A percentile compares a stretch with the other conserved stretches of the same genome.
Evolutionary conservation across 1,139 yeast species (phyloP).

Genomic region (Blastobotrys persicus): DNA sequence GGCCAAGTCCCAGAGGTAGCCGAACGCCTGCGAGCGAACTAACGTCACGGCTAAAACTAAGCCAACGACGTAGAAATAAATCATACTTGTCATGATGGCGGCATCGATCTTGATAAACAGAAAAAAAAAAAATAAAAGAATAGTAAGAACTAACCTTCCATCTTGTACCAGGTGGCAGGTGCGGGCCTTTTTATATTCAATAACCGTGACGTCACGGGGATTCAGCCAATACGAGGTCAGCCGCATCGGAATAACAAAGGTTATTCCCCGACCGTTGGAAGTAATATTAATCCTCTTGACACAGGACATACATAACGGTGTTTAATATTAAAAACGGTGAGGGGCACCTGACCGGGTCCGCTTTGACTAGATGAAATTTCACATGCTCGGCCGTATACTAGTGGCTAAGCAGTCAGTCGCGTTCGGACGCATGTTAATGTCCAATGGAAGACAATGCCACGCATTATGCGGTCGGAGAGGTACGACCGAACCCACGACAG

Average conservation of each 20-base stretch:
- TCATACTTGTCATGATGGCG: not conserved
- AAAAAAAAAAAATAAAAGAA: too few relatives aligned
- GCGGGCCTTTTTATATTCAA: not conserved
- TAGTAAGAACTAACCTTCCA: too few relatives aligned
- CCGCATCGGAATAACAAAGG: not conserved
- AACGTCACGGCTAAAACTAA: not conserved
- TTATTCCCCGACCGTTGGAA: not conserved
- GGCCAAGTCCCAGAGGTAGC: not conserved
- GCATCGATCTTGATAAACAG: not conserved
- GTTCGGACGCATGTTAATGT: too few relatives aligned
- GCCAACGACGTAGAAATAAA: not conserved
- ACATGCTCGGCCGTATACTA: not conserved
- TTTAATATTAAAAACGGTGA: not conserved
- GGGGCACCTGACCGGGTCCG: too few relatives aligned
- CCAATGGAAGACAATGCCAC: too few relatives aligned
- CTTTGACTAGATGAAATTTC: too few relatives aligned
- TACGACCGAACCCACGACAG: too few relatives aligned
- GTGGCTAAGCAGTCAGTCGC: too few relatives aligned
- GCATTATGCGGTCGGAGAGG: too few relatives aligned
- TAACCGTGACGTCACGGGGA: slow-evolving; percentile 3
- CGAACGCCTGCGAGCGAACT: not conserved
- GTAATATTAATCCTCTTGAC: too few relatives aligned
- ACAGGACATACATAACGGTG: too few relatives aligned
- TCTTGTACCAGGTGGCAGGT: too few relatives aligned
- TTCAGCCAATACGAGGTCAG: not conserved